Percentiles rank a stretch among this genome's conserved stretches.
Evolutionary conservation across 108 stramenopile genomes (phyloP).

Genomic region (Stephanodiscus minutulus): DNA sequence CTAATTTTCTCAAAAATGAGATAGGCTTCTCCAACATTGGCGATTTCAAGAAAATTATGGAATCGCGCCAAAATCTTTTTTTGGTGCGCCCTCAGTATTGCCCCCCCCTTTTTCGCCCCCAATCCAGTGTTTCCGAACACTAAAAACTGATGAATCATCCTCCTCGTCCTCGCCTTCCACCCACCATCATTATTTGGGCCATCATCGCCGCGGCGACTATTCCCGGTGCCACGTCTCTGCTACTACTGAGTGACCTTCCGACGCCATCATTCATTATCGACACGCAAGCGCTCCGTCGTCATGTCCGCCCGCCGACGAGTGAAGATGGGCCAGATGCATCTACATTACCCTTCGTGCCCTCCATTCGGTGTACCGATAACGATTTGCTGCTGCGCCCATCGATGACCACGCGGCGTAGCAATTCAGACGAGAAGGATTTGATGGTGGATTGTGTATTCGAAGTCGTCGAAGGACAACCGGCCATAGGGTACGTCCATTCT

Average conservation of each 20-base stretch:
- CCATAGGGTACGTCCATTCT: constrained; percentile 47
- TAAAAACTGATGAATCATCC: background rate
- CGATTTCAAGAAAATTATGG: no score
- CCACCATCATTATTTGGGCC: background rate
- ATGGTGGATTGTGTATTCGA: constrained; percentile 36
- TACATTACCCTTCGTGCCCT: constrained; percentile 9
- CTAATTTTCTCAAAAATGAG: no score
- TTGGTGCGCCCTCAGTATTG: no score
- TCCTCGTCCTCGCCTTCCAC: background rate
- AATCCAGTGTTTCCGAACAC: no score
- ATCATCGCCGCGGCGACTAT: constrained; percentile 8
- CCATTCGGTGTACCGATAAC: constrained; percentile 24
- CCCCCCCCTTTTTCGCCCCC: no score
- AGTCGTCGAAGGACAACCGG: constrained; percentile 33
- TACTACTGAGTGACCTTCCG: constrained; percentile 60
- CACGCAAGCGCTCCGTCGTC: constrained; percentile 36
- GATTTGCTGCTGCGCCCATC: constrained; percentile 32
- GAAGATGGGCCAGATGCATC: constrained; percentile 9
- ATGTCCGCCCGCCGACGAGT: constrained; percentile 34
- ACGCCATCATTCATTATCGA: constrained; percentile 58
- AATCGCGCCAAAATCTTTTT: no score
- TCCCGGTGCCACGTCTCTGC: constrained; percentile 3
- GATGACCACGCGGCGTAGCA: constrained; percentile 31
- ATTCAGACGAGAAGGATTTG: constrained; percentile 4
- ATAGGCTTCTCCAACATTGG: no score